phyloP scores from a whole-genome alignment of 2,329 filamentous ascomycete species.

The Pseudogymnoascus sp. region DNA sequence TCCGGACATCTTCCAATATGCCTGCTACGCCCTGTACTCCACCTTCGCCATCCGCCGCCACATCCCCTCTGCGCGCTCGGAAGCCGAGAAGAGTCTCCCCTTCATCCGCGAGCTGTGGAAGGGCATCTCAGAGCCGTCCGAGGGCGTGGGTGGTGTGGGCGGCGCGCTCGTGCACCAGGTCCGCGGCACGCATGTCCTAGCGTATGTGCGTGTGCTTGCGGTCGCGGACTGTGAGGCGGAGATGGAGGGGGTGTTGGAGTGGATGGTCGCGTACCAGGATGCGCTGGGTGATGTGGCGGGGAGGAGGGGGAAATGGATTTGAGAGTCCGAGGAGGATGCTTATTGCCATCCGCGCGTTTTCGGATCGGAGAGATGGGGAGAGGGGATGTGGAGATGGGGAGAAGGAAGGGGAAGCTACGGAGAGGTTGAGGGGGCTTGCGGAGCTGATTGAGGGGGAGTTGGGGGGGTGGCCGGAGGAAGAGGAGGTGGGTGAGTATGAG shows the following conservation, averaged over 20 bases:
- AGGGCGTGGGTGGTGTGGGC: background rate
- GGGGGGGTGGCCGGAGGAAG: conserved; percentile 25
- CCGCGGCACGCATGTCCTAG: conserved; percentile 42
- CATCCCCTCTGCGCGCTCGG: background rate
- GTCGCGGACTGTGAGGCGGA: conserved; percentile 51
- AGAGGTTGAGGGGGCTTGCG: conserved; percentile 13
- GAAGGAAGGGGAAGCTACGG: background rate
- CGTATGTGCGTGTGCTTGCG: conserved; percentile 57
- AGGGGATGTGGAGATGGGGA: background rate
- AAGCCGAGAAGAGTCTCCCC: background rate
- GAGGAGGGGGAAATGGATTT: conserved; percentile 17
- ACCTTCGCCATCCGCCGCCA: conserved; percentile 17
- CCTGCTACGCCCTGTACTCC: conserved; percentile 23
- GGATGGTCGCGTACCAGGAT: conserved; percentile 47
- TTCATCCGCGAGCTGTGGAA: background rate
- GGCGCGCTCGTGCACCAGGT: conserved; percentile 36
- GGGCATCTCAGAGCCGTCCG: background rate
- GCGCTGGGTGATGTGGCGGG: conserved; percentile 17
- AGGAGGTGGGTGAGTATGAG: conserved; percentile 13
- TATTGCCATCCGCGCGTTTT: conserved; percentile 20
- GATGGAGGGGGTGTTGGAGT: conserved; percentile 50
- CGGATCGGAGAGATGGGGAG: conserved; percentile 9
- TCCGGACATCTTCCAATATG: conserved; percentile 21
- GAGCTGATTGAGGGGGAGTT: conserved; percentile 18
- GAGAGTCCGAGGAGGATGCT: conserved; percentile 18